Conservation (phyloP, 306 rosid genomes). For the Cicer judaicum region DNA sequence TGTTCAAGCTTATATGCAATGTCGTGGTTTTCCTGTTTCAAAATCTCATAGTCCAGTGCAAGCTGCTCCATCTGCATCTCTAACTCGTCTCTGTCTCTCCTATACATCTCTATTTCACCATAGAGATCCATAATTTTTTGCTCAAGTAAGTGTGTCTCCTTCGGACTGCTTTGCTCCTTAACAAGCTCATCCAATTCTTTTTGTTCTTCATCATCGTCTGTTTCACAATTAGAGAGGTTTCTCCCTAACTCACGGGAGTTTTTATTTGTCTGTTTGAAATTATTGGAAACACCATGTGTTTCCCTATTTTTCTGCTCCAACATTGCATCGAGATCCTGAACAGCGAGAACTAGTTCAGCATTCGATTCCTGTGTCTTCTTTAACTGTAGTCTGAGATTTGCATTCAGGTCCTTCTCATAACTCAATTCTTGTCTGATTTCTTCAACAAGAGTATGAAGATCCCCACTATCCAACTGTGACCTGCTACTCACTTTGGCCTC, state of each 20-base stretch:
- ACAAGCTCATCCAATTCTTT: conserved; percentile 80
- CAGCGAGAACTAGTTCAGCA: conserved; percentile 76
- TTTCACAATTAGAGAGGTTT: conserved; percentile 51
- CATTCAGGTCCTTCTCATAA: conserved; percentile 80
- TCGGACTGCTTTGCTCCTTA: conserved; percentile 60
- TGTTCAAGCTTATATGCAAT: conserved; percentile 84
- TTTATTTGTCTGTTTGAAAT: conserved; percentile 41
- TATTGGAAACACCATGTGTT: conserved; percentile 46
- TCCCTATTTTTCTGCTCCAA: conserved; percentile 72
- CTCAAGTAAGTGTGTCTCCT: conserved; percentile 68
- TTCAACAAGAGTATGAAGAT: conserved; percentile 68
- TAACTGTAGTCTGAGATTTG: conserved; percentile 77
- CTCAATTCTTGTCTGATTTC: conserved; percentile 81
- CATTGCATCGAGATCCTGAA: conserved; percentile 79
- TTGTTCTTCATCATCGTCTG: conserved; percentile 80
- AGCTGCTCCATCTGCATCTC: conserved; percentile 99
- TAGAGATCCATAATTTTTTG: conserved; percentile 74
- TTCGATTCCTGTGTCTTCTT: conserved; percentile 88
- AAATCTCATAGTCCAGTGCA: conserved; percentile 95
- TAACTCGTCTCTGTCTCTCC: conserved; percentile 88
- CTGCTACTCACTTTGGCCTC: conserved; percentile 58
- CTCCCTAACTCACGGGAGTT: conserved; percentile 51
- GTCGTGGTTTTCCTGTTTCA: conserved; percentile 98
- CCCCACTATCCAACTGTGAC: conserved; percentile 60
- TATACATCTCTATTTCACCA: conserved; percentile 83